Evolutionary conservation across 2,329 filamentous ascomycete species (phyloP).

Genomic region (Talaromyces verruculosus): DNA sequence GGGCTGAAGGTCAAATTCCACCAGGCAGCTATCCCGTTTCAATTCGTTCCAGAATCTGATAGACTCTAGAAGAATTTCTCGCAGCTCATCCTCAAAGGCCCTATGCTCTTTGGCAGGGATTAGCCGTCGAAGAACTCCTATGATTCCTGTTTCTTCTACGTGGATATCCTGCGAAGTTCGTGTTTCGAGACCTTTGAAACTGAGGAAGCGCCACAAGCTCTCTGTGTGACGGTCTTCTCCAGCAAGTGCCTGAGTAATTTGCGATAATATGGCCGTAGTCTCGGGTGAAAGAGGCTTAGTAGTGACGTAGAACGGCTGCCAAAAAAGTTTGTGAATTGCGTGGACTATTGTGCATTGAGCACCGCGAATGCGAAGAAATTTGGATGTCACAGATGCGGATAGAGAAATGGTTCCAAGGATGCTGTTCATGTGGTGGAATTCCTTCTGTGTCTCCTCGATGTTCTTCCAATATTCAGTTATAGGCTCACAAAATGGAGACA

Average conservation of each 20-base stretch:
- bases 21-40: slow-evolving; percentile 12
- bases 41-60: slow-evolving; percentile 9
- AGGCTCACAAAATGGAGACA: not conserved
- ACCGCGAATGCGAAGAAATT: slow-evolving; percentile 8
- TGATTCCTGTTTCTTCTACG: slow-evolving; percentile 7
- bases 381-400: slow-evolving; percentile 9
- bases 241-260: slow-evolving; percentile 1
- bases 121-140: not conserved
- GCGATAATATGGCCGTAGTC: not conserved
- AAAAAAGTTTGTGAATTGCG: slow-evolving; percentile 3
- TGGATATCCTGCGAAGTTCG: slow-evolving; percentile 5
- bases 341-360: slow-evolving; percentile 10
- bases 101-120: slow-evolving; percentile 2
- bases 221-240: slow-evolving; percentile 8
- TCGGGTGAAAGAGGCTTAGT: slow-evolving; percentile 1
- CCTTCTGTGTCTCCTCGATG: slow-evolving; percentile 6
- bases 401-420: slow-evolving; percentile 14
- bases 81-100: slow-evolving; percentile 4
- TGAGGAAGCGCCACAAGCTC: slow-evolving; percentile 10
- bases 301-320: slow-evolving; percentile 12
- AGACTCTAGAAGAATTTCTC: slow-evolving; percentile 9
- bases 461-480: slow-evolving; percentile 10
- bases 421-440: slow-evolving; percentile 1
- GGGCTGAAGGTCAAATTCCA: slow-evolving; percentile 11
- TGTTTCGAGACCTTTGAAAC: slow-evolving; percentile 12